Base-by-base conservation (phyloP, 1,284 basidiomycete genomes). In the Phylloboletellus chloephorus region DNA sequence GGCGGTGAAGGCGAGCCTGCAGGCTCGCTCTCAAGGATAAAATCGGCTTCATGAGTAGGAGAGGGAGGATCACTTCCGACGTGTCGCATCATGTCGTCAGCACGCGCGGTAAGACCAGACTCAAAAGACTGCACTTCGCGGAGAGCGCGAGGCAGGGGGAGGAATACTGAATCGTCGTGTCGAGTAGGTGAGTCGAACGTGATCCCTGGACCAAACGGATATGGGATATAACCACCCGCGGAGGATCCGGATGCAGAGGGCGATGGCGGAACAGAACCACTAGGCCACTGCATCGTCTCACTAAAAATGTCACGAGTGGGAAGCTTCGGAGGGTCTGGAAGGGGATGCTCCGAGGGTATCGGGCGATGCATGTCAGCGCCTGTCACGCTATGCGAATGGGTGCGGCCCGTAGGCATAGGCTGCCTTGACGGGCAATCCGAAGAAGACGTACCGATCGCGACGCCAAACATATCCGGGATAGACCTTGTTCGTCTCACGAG, bases 101-200 rank as follows among this genome's bases (percentile, higher is more conserved):
- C 82, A 20, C 78, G 72, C 0, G 83, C 84, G 0, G 86, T 89
- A 35, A 83, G 60, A 0, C 77, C 79, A 3, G 82, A 87, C 51
- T 88, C 86, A 52, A 88, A 89, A 0, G 82, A 85, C 50, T 87
- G 82, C 78, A 88, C 82, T 57, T 82, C 82, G 13, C 85, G 78
- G 26, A 88, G 57, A 29, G 69, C 65, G 2, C 73, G 76, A 1
- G 74, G 71, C 1, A 71, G 49, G 66, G 64, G 52, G 63, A 69
- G 38, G 60, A 60, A 44, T 3, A 49, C 9, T 0, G 62, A 44
- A 2, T 66, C 57, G n/a, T 67, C 58, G 4, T 45, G 58, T 39
- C 73, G 68, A 4, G 69, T 62, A 3, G 82, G 82, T 0, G 76
- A 69, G 44, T 79, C 76, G 50, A 82, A 88, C 2, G 61, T 52